A percentile compares a stretch with the other conserved stretches of the same genome.
Conservation (phyloP, 495 filamentous ascomycete genomes). For the Xylaria venustula region DNA sequence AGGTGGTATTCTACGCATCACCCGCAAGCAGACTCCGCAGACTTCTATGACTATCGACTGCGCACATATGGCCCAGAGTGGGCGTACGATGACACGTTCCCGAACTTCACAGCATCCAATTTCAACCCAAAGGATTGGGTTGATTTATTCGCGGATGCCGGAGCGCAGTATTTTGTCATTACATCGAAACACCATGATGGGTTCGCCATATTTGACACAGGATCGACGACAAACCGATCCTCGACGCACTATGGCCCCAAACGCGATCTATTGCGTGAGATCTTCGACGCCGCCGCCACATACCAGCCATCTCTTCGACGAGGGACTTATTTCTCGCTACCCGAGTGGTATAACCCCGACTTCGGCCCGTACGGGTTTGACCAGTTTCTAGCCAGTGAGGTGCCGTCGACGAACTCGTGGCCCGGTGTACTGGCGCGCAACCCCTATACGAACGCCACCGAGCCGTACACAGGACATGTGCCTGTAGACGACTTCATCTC, state of each 20-base stretch:
- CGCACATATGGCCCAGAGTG: conserved; percentile 48
- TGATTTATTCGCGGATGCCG: conserved; percentile 53
- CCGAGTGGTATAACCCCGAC: conserved; percentile 57
- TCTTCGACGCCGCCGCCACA: conserved; percentile 49
- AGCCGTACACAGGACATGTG: conserved; percentile 51
- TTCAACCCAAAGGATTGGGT: conserved; percentile 57
- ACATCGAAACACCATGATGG: conserved; percentile 55
- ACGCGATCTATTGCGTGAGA: conserved; percentile 45
- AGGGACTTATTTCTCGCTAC: conserved; percentile 54
- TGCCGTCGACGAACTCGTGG: conserved; percentile 20
- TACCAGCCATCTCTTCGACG: conserved; percentile 51
- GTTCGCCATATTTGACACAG: conserved; percentile 54
- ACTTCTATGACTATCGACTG: conserved; percentile 50
- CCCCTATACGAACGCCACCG: conserved; percentile 45
- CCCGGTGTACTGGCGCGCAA: conserved; percentile 42
- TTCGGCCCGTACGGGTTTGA: conserved; percentile 44
- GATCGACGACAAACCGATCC: conserved; percentile 40
- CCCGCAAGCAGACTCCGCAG: conserved; percentile 25
- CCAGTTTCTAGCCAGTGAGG: not conserved
- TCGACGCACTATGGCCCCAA: conserved; percentile 45
- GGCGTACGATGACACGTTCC: conserved; percentile 57
- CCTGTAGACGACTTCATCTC: conserved; percentile 46
- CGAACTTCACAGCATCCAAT: conserved; percentile 48
- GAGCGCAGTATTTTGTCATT: conserved; percentile 57
- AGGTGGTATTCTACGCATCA: conserved; percentile 36